A percentile compares a stretch with the other conserved stretches of the same genome.
Conservation (phyloP, 1,139 yeast species). For the Suhomyces ambrosiae region DNA sequence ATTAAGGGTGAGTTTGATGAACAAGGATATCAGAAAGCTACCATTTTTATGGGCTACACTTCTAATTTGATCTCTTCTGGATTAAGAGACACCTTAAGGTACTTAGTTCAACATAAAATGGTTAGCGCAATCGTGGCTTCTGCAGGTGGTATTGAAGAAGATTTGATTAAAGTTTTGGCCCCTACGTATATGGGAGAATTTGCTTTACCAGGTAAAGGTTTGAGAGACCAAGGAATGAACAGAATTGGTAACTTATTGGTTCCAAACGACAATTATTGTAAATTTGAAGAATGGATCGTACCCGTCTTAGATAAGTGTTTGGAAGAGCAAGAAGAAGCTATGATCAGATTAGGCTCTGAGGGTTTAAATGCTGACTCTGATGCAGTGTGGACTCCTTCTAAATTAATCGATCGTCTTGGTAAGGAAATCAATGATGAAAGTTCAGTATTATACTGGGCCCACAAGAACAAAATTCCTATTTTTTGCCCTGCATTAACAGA, state of each 20-base stretch:
- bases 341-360: constrained; percentile 60
- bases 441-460: constrained; percentile 97
- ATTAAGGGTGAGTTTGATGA: constrained; percentile 77
- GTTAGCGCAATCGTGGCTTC: constrained; percentile 93
- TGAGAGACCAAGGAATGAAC: constrained; percentile 95
- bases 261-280: constrained; percentile 96
- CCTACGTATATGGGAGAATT: constrained; percentile 96
- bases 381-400: constrained; percentile 88
- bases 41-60: constrained; percentile 94
- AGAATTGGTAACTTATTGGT: constrained; percentile 95
- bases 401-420: constrained; percentile 88
- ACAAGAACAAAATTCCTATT: constrained; percentile 91
- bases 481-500: constrained; percentile 98
- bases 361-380: constrained; percentile 48
- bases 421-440: constrained; percentile 91
- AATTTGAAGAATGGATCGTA: constrained; percentile 97
- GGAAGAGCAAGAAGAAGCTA: constrained; percentile 80
- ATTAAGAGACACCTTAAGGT: constrained; percentile 84
- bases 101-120: constrained; percentile 87
- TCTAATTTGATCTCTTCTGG: constrained; percentile 97
- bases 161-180: constrained; percentile 90
- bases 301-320: constrained; percentile 86
- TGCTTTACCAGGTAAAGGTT: constrained; percentile 70
- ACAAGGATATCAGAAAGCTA: constrained; percentile 78
- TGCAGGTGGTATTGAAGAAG: constrained; percentile 99